Base-by-base conservation (phyloP, 331 rosid species). In the Saraca asoca region DNA sequence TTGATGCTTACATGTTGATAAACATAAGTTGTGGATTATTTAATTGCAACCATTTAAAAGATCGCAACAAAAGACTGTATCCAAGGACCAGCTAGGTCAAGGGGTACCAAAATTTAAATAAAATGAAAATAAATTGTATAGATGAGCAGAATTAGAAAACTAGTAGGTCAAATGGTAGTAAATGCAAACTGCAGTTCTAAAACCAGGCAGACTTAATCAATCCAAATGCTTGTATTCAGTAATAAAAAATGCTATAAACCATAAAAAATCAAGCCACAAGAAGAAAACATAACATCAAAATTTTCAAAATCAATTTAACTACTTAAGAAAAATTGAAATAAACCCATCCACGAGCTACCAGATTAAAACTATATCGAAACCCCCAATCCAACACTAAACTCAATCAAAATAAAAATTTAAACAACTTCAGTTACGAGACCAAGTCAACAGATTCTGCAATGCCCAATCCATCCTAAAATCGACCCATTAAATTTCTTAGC, bases 401-500 rank as follows among this genome's bases (percentile, higher is more conserved):
- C 33, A 2, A 29, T 42, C 2, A 12, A 57, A 46, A 49, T 61
- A 76, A 15, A 43, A 34, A 34, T 37, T 11, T 37, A 64, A 69
- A 66, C 44, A 31, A 68, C 14, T 31, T 38, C 17, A 60, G 59
- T 39, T 73, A 57, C 55, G 65, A 69, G 7, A 61, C 45, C 41
- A 69, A 82, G 87, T 87, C 82, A 83, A 87, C 72, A 73, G 71
- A 79, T 73, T 17, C 64, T 54, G 60, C 73, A 44, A 72, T 68
- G 57, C 42, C 38, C 11, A 70, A 72, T 39, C 62, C 43, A 55
- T 71, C 75, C 63, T 15, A 83, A 73, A n/a, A 73, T 48, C 71
- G 59, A 71, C 77, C 79, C 75, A 78, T 50, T 58, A 54, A 76
- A 51, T 24, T 0, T 15, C 39, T 75, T 57, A 9, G 9, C 55